phyloP scores from a whole-genome alignment of 768 basidiomycete species.

The Psilocybe cyanescens region DNA sequence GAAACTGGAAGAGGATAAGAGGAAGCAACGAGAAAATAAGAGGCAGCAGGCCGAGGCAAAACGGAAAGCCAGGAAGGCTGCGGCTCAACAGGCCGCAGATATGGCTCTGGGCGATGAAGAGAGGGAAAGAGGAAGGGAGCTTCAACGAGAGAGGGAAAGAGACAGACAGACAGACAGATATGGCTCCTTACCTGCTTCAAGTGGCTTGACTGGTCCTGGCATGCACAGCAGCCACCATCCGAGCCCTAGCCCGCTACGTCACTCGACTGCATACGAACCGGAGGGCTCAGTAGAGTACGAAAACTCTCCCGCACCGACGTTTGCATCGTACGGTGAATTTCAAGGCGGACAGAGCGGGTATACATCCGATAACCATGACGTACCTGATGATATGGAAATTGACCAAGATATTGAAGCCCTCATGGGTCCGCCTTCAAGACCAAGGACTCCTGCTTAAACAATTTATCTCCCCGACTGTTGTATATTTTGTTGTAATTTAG shows the following conservation, averaged over 20 bases:
- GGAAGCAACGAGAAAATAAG: constrained; percentile 49
- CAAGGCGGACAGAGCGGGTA: constrained; percentile 59
- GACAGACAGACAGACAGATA: background rate
- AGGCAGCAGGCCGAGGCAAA: constrained; percentile 56
- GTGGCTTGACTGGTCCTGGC: constrained; percentile 15
- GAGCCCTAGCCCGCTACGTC: constrained; percentile 47
- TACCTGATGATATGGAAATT: constrained; percentile 31
- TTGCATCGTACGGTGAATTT: constrained; percentile 51
- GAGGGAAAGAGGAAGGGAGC: constrained; percentile 11
- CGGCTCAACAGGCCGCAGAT: constrained; percentile 30
- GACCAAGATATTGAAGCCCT: constrained; percentile 32
- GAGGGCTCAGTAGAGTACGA: constrained; percentile 38
- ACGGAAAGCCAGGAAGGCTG: constrained; percentile 45
- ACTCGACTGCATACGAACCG: constrained; percentile 41
- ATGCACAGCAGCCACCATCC: constrained; percentile 24
- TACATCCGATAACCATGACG: constrained; percentile 49
- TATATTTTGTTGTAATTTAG: no score
- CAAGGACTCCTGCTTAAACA: constrained; percentile 17
- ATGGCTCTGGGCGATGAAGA: constrained; percentile 22
- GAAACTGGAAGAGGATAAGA: constrained; percentile 52
- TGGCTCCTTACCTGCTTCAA: constrained; percentile 1
- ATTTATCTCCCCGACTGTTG: no score
- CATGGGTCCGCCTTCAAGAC: constrained; percentile 16
- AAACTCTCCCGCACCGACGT: constrained; percentile 54
- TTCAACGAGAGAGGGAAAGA: constrained; percentile 12